A percentile compares a stretch with the other conserved stretches of the same genome.
Evolutionary conservation across 768 basidiomycete species (phyloP).

Genomic region (Cystobasidium onofrii): DNA sequence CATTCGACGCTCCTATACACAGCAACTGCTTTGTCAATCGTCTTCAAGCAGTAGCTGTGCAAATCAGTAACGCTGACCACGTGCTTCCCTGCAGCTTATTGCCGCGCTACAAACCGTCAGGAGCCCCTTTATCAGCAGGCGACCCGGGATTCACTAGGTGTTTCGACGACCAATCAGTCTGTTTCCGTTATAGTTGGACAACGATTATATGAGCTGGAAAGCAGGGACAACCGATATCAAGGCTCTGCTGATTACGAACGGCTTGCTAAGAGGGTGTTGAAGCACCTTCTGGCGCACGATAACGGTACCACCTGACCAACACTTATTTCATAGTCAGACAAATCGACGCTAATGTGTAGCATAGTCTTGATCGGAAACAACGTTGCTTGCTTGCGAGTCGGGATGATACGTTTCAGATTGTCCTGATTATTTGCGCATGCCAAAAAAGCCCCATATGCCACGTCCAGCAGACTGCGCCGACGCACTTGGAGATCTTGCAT

Average conservation of each 20-base stretch:
- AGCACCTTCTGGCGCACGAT: not conserved
- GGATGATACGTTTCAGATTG: too few species aligned
- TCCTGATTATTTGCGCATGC: slow-evolving; percentile 1
- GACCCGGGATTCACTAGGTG: too few species aligned
- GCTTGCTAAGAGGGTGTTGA: not conserved
- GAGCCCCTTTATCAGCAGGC: not conserved
- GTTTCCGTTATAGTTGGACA: not conserved
- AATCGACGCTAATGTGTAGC: too few species aligned
- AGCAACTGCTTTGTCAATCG: not conserved
- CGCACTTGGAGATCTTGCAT: not conserved
- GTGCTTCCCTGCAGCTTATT: not conserved
- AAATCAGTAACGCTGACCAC: not conserved
- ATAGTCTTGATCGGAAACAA: not conserved
- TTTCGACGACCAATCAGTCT: too few species aligned
- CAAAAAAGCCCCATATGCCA: slow-evolving; percentile 17
- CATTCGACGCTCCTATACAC: not conserved
- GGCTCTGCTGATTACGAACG: not conserved
- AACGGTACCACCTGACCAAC: not conserved
- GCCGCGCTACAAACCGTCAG: not conserved
- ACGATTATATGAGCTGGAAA: not conserved
- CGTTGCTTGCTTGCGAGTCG: not conserved
- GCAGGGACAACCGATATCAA: too few species aligned
- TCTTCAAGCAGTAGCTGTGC: too few species aligned
- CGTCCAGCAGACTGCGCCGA: not conserved
- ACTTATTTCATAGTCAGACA: too few species aligned